phyloP scores from a whole-genome alignment of 108 stramenopile genomes.

The Pseudonitzschia pungens region DNA sequence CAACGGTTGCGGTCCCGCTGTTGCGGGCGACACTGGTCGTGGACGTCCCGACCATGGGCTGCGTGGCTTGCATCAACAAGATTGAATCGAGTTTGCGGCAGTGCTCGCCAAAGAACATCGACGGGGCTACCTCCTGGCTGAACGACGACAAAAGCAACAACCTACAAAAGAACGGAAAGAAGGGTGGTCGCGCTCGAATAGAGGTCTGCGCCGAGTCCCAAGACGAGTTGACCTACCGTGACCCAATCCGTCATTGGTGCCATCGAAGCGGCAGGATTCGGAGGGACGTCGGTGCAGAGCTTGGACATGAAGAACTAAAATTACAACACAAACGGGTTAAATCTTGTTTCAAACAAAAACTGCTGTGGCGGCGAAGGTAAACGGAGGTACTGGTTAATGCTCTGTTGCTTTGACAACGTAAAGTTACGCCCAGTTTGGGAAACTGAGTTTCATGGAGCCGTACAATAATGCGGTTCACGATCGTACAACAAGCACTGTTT shows the following conservation, averaged over 20 bases:
- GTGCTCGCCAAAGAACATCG: conserved; percentile 34
- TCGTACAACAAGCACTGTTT: too few species aligned
- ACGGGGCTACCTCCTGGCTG: conserved; percentile 56
- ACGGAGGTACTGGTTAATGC: too few species aligned
- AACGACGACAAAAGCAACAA: conserved; percentile 15
- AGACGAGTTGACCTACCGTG: conserved; percentile 36
- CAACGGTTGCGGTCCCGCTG: background rate
- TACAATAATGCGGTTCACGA: too few species aligned
- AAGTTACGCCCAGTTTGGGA: too few species aligned
- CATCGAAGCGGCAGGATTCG: conserved; percentile 43
- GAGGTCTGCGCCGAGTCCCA: conserved; percentile 16
- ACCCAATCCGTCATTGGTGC: conserved; percentile 28
- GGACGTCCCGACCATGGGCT: conserved; percentile 81
- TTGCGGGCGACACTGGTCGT: conserved; percentile 36
- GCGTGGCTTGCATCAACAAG: conserved; percentile 84
- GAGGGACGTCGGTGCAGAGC: conserved; percentile 7
- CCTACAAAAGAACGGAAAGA: conserved; percentile 27
- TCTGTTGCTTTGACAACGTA: too few species aligned
- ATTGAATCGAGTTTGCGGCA: conserved; percentile 58
- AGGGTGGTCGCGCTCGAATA: conserved; percentile 52
- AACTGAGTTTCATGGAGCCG: too few species aligned
- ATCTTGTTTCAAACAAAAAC: background rate
- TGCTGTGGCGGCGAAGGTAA: too few species aligned
- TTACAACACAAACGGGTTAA: background rate
- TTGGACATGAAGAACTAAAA: background rate